These are phyloP conservation scores for Sesbania bispinosa DNA, from an alignment of 306 rosid species.

Conservation along the genomic window DNA sequence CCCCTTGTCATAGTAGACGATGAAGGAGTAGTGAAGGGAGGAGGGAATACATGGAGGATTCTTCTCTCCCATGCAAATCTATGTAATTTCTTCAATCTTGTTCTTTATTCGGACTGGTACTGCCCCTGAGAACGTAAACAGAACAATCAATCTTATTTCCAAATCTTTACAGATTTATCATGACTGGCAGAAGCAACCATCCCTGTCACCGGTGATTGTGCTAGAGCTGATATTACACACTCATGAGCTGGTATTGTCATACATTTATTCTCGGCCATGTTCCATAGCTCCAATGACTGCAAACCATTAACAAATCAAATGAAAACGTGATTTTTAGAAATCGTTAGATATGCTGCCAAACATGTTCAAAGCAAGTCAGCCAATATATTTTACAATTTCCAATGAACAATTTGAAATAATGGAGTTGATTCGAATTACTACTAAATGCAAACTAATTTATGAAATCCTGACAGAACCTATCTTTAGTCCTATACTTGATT, in stretches of 20 bases:
- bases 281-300: constrained; percentile 93
- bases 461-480: background rate
- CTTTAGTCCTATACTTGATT: background rate
- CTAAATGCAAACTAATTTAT: background rate
- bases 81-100: background rate
- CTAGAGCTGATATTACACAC: constrained; percentile 73
- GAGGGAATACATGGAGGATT: constrained; percentile 8
- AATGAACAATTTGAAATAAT: background rate
- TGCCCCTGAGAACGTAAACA: constrained; percentile 1
- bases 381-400: background rate
- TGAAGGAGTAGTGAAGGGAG: background rate
- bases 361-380: background rate
- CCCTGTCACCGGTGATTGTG: constrained; percentile 72
- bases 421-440: background rate
- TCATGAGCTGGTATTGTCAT: constrained; percentile 83
- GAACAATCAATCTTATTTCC: constrained; percentile 52
- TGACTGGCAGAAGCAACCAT: constrained; percentile 92
- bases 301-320: constrained; percentile 24
- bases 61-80: background rate
- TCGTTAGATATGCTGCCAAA: background rate
- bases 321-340: constrained; percentile 20
- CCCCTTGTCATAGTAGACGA: constrained; percentile 31
- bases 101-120: constrained; percentile 26
- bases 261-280: constrained; percentile 70
- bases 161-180: constrained; percentile 85